phyloP scores from a whole-genome alignment of 495 filamentous ascomycete genomes.

The Aspergillus mulundensis region DNA sequence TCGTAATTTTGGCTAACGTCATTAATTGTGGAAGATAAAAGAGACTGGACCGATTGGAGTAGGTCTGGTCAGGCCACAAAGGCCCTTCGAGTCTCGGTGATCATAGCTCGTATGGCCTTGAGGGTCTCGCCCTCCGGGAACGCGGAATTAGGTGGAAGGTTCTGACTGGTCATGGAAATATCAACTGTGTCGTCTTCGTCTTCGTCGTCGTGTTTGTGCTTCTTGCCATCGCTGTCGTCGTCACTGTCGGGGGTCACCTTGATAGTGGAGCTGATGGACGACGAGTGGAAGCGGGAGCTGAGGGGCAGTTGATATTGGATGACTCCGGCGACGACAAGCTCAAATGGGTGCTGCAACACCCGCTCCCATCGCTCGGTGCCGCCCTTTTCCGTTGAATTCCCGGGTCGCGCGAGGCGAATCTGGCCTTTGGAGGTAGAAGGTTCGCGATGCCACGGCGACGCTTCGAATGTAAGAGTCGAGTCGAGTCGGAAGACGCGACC shows the following conservation, averaged over 20 bases:
- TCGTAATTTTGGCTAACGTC: conserved; percentile 9
- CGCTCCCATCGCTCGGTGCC: conserved; percentile 89
- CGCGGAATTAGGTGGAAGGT: not conserved
- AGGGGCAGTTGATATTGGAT: conserved; percentile 86
- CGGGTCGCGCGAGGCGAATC: conserved; percentile 73
- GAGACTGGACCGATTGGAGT: not conserved
- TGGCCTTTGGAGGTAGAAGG: conserved; percentile 70
- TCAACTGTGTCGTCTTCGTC: conserved; percentile 28
- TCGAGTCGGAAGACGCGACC: conserved; percentile 85
- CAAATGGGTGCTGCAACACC: conserved; percentile 85
- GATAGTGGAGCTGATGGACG: conserved; percentile 48
- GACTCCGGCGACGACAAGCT: conserved; percentile 83
- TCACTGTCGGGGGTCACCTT: conserved; percentile 46
- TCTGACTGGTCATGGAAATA: conserved; percentile 11
- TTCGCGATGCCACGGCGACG: conserved; percentile 71
- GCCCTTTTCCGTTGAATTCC: conserved; percentile 82
- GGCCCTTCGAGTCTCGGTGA: conserved; percentile 21
- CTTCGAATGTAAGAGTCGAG: conserved; percentile 79
- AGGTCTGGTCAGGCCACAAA: conserved; percentile 12
- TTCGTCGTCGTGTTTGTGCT: conserved; percentile 10
- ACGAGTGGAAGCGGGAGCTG: conserved; percentile 59
- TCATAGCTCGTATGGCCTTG: conserved; percentile 11
- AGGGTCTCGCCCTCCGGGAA: conserved; percentile 3
- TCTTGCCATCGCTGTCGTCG: conserved; percentile 11
- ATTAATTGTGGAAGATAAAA: conserved; percentile 1